These are phyloP conservation scores for Prototheca wickerhamii DNA, from an alignment of 163 green algal genomes.

Conservation along the genomic window DNA sequence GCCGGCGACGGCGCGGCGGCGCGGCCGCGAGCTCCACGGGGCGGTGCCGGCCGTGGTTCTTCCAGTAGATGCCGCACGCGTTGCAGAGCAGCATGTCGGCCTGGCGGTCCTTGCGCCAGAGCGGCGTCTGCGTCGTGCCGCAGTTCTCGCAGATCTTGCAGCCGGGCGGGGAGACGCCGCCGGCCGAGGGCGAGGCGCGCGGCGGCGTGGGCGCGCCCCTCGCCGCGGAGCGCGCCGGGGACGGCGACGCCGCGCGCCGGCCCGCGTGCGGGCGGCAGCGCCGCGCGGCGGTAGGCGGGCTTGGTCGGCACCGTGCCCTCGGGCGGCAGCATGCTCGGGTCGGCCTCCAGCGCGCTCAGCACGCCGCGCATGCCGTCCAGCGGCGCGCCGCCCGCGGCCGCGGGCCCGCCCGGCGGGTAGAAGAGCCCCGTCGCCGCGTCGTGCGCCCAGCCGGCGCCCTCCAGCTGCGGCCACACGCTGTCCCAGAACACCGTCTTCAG, in stretches of 20 bases:
- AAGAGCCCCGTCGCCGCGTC: not conserved
- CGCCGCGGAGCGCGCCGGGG: not conserved
- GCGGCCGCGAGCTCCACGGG: not conserved
- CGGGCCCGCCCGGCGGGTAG: slow-evolving; percentile 1
- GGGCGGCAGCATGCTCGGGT: not conserved
- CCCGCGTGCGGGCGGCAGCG: not conserved
- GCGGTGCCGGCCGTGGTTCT: slow-evolving; percentile 21
- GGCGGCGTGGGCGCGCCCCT: not conserved
- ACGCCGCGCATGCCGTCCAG: slow-evolving; percentile 3
- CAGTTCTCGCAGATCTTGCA: slow-evolving; percentile 33
- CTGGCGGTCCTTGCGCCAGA: slow-evolving; percentile 34
- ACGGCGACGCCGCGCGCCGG: not conserved
- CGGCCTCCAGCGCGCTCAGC: not conserved
- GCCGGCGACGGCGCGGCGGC: not conserved
- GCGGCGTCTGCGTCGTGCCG: slow-evolving; percentile 27
- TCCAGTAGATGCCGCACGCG: slow-evolving; percentile 34
- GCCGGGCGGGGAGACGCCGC: too few relatives aligned
- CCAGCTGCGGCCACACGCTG: slow-evolving; percentile 6
- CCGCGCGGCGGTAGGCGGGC: not conserved
- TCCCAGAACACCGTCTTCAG: slow-evolving; percentile 6
- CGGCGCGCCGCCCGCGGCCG: not conserved
- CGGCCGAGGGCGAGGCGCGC: too few relatives aligned
- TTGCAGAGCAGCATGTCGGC: slow-evolving; percentile 33
- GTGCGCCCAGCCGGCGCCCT: slow-evolving; percentile 2
- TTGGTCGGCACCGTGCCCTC: not conserved